Conservation (phyloP, 2,329 filamentous ascomycete genomes). For the Hymenoscyphus fraxineus region DNA sequence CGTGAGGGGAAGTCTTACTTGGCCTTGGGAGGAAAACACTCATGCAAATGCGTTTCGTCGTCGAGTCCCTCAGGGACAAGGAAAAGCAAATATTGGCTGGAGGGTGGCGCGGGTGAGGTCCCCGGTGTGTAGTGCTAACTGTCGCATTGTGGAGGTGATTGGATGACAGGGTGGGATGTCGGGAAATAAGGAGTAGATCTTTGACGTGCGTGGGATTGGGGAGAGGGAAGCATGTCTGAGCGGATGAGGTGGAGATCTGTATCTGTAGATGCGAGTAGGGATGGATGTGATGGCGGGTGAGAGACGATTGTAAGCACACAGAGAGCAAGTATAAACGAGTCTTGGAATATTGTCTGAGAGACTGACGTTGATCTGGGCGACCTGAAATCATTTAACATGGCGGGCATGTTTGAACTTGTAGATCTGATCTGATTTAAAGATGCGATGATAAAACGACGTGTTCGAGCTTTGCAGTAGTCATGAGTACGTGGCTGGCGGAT, state of each 20-base stretch:
- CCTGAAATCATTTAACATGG: neutral
- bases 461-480: neutral
- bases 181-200: slow-evolving; percentile 1
- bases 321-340: neutral
- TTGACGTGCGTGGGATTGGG: neutral
- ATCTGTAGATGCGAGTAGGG: neutral
- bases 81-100: neutral
- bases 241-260: neutral
- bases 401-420: neutral
- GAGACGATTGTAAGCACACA: neutral
- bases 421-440: neutral
- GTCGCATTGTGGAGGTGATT: neutral
- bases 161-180: neutral
- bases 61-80: neutral
- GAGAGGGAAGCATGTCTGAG: neutral
- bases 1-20: neutral
- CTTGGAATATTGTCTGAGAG: neutral
- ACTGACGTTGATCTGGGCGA: neutral
- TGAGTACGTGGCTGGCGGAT: neutral
- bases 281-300: neutral
- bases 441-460: neutral
- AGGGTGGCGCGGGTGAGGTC: slow-evolving; percentile 1
- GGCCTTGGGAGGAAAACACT: neutral
- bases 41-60: slow-evolving; percentile 2
- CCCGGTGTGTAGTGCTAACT: neutral